These are phyloP conservation scores for Septoria petroselini DNA, from an alignment of 2,329 filamentous ascomycete genomes.

Conservation along the genomic window DNA sequence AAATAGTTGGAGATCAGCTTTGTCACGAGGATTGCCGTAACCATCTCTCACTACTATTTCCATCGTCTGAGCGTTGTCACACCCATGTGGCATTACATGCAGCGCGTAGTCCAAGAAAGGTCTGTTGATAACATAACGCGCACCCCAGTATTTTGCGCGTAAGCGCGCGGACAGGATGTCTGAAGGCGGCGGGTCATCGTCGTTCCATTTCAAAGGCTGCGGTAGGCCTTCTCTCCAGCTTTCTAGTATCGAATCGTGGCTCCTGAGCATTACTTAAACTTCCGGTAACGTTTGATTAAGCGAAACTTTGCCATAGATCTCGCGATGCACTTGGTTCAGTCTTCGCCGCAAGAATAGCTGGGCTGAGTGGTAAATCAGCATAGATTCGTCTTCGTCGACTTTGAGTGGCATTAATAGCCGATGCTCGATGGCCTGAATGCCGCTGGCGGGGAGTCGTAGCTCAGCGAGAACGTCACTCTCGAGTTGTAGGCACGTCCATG, in stretches of 20 bases:
- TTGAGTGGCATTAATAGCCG: conserved; percentile 66
- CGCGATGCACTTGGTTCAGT: conserved; percentile 55
- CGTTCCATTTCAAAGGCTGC: conserved; percentile 57
- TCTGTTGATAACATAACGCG: conserved; percentile 82
- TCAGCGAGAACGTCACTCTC: conserved; percentile 95
- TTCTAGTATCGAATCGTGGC: too few species aligned
- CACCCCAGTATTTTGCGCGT: conserved; percentile 92
- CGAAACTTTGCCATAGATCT: conserved; percentile 50
- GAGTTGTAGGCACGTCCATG: conserved; percentile 91
- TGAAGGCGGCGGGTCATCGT: conserved; percentile 65
- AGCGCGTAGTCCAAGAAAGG: conserved; percentile 66
- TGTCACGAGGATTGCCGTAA: conserved; percentile 33
- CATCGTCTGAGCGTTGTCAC: conserved; percentile 20
- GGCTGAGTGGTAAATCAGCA: conserved; percentile 59
- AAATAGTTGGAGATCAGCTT: conserved; percentile 38
- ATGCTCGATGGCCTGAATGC: conserved; percentile 56
- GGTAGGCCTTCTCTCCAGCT: conserved; percentile 61
- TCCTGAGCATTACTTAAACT: too few species aligned
- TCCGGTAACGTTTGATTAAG: too few species aligned
- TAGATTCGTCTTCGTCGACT: conserved; percentile 42
- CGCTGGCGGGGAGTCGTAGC: conserved; percentile 60
- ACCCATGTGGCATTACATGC: conserved; percentile 44
- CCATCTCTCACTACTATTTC: conserved; percentile 33
- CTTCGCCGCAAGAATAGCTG: conserved; percentile 60
- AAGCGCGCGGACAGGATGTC: conserved; percentile 81